Evolutionary conservation across 345 rosid species (phyloP), one percentile per base, ranked within the genome.

Genomic region (Dipteronia sinensis): DNA sequence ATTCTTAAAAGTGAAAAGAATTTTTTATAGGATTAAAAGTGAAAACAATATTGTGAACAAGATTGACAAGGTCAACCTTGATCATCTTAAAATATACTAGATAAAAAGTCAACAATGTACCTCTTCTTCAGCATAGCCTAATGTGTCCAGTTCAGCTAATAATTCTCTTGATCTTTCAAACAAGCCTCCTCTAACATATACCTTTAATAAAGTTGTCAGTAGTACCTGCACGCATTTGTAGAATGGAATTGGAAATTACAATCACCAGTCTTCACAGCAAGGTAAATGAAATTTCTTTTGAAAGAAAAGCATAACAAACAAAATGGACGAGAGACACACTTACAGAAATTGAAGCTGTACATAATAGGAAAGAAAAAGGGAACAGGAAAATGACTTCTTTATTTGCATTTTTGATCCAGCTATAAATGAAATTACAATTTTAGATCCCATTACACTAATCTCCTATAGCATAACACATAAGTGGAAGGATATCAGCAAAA

Each of bases 161-260:
- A 92, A 80, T 77, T 88, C 88, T 77, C 87, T 89, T 29, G 99
- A 89, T 77, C 89, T 91, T 15, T 92, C 98, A 89, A 93, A 93
- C 83, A 92, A 78, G 34, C 96, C 94, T 80, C 98, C 97, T 88
- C 90, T 88, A 22, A 91, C 91, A 79, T 95, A 95, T 19, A 87
- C 99, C 84, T 95, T 95, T 42, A 95, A 83, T 79, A 93, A 74
- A 65, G 98, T 95, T 71, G 99, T 95, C 89, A 91, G 77, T 76
- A 92, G 86, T 74, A 95, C 96, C 99, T 95, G 92, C 76, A 85
- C 78, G 65, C 67, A 76, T 74, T 73, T 81, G 59, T 68, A 80
- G 65, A 56, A 55, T 20, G 34, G 72, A 8, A 69, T 77, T 53
- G 49, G 17, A 82, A 49, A 71, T 65, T 71, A 65, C 9, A 49